Evolutionary conservation across 345 rosid species (phyloP), one percentile per base, ranked within the genome.

Genomic region (Xanthoceras sorbifolium): DNA sequence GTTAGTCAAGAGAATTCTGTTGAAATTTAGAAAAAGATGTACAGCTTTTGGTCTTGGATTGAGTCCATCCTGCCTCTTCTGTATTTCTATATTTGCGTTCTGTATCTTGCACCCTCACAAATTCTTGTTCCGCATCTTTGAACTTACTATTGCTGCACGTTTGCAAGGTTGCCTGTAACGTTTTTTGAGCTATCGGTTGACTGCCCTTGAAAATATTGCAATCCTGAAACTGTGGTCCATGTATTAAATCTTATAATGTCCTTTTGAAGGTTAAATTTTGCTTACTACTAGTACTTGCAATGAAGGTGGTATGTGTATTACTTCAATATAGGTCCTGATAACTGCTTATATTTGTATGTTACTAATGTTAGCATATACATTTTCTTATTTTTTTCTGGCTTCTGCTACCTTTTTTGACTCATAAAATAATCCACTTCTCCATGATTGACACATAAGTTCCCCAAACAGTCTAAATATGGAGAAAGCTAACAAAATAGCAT

Each of bases 341-440:
- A 64, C 36, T 32, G 67, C 42, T 17, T 64, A 12, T 61, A 61
- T 76, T 28, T 76, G 59, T 67, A 28, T 38, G 20, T 76, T 32
- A 18, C 57, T 67, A 40, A 26, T 59, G n/a, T 55, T 42, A 38
- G 50, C 32, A 55, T 32, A 10, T 28, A 50, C 23, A 14, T 15
- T 6, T 29, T 52, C 46, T 38, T 26, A 20, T 59, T 67, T 60
- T 67, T 60, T 20, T 64, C 67, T 9, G 32, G 65, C 34, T 61
- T 61, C 17, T 4, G 28, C 32, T 28, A 2, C 4, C 28, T 11
- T 3, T 4, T 25, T 25, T 20, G 20, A 64, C 9, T 31, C 22
- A 29, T 18, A 64, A 64, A 64, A 15, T 17, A n/a, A 32, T 18
- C 42, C 12, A 29, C 12, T 32, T 69, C 59, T 31, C 38, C 17